A percentile compares a stretch with the other conserved stretches of the same genome.
Evolutionary conservation across 495 filamentous ascomycete species (phyloP).

Genomic region (Tuber magnatum): DNA sequence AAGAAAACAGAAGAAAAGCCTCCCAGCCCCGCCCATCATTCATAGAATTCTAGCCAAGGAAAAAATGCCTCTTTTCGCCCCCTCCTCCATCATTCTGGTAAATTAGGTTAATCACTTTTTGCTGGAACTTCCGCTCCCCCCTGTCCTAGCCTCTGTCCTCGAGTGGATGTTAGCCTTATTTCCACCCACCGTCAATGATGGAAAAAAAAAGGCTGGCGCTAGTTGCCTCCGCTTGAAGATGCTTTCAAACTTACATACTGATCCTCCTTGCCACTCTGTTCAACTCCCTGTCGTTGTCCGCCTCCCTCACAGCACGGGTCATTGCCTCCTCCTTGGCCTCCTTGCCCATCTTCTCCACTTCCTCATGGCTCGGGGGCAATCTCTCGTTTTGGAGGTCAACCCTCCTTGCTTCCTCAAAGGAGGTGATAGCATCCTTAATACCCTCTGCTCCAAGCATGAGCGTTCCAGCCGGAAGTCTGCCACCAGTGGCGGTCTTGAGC

Average conservation of each 20-base stretch:
- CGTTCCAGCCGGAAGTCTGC: conserved; percentile 86
- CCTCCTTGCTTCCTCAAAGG: conserved; percentile 95
- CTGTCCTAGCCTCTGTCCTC: not conserved
- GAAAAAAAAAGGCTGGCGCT: not conserved
- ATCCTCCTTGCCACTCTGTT: conserved; percentile 78
- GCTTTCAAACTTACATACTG: conserved; percentile 75
- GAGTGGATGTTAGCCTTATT: not conserved
- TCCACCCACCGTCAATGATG: not conserved
- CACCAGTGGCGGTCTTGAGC: conserved; percentile 91
- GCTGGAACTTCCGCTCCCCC: not conserved
- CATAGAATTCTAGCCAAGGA: not conserved
- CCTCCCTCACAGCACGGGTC: conserved; percentile 73
- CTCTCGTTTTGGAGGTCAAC: conserved; percentile 96
- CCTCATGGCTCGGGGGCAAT: conserved; percentile 83
- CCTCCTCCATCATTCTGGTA: not conserved
- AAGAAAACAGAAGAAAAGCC: not conserved
- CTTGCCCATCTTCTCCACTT: conserved; percentile 70
- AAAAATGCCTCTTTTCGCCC: not conserved
- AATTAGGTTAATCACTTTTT: not conserved
- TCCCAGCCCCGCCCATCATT: not conserved
- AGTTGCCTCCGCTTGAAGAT: not conserved
- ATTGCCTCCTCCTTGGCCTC: conserved; percentile 73
- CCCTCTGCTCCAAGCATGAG: conserved; percentile 97
- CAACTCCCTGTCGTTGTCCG: conserved; percentile 82
- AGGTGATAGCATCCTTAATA: conserved; percentile 97